These are phyloP conservation scores for Leccinum truebloodii DNA, from an alignment of 768 basidiomycete species.

Conservation along the genomic window DNA sequence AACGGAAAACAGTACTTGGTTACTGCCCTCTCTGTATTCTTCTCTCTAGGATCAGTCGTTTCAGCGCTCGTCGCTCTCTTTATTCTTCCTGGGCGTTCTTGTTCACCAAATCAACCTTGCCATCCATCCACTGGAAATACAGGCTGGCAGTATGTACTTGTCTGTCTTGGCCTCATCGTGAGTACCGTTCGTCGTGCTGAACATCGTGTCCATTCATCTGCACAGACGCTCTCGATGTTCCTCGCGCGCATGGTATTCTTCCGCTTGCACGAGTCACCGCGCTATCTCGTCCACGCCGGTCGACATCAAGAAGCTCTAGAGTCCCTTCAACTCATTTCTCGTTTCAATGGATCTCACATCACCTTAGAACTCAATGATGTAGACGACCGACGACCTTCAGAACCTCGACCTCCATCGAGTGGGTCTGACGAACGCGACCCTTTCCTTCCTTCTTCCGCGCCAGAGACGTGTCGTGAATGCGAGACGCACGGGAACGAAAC, in stretches of 20 bases:
- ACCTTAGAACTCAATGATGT: conserved; percentile 74
- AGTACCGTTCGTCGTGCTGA: conserved; percentile 36
- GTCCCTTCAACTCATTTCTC: conserved; percentile 80
- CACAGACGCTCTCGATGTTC: conserved; percentile 86
- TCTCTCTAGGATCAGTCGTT: conserved; percentile 89
- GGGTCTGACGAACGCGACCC: conserved; percentile 31
- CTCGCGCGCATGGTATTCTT: conserved; percentile 86
- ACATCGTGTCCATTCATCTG: conserved; percentile 6
- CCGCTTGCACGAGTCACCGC: conserved; percentile 90
- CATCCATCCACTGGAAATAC: conserved; percentile 67
- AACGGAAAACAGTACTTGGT: conserved; percentile 90
- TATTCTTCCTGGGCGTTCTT: conserved; percentile 77
- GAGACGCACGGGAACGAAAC: conserved; percentile 18
- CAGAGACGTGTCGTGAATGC: conserved; percentile 11
- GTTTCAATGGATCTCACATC: conserved; percentile 79
- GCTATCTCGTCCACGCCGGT: conserved; percentile 89
- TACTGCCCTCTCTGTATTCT: conserved; percentile 92
- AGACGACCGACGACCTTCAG: conserved; percentile 38
- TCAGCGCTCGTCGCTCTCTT: conserved; percentile 78
- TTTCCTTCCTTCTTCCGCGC: conserved; percentile 23
- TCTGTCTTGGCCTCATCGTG: conserved; percentile 78
- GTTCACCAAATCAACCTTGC: conserved; percentile 54
- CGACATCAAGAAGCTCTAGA: conserved; percentile 82
- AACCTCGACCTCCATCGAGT: conserved; percentile 16
- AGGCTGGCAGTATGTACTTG: conserved; percentile 89